These are phyloP conservation scores for Salix brachista DNA, from an alignment of 345 rosid genomes.

Conservation along the genomic window DNA sequence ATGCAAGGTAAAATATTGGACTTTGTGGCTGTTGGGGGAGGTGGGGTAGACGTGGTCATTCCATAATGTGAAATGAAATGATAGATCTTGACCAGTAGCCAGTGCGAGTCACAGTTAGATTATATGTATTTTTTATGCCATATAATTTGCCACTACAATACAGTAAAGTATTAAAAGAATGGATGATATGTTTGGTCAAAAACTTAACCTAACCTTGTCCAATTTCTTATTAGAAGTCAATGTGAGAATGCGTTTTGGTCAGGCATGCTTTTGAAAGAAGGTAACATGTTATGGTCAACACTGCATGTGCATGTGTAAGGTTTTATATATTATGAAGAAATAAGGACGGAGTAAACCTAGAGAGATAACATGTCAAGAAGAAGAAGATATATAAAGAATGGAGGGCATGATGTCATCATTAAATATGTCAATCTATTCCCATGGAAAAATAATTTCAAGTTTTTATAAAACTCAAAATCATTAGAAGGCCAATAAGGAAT, in stretches of 20 bases:
- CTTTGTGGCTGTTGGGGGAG: slow-evolving; percentile 38
- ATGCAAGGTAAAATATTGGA: slow-evolving; percentile 15
- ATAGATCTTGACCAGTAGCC: slow-evolving; percentile 43
- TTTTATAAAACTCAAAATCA: background rate
- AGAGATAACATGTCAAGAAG: slow-evolving; percentile 4
- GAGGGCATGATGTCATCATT: slow-evolving; percentile 4
- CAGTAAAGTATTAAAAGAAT: slow-evolving; percentile 4
- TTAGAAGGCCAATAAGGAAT: slow-evolving; percentile 7
- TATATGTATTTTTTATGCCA: slow-evolving; percentile 19
- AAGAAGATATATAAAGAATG: slow-evolving; percentile 1
- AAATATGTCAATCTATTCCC: background rate
- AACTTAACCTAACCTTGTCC: slow-evolving; percentile 29
- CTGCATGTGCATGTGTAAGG: slow-evolving; percentile 49
- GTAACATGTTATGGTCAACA: slow-evolving; percentile 71
- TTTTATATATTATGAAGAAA: slow-evolving; percentile 4
- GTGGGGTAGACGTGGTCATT: slow-evolving; percentile 38
- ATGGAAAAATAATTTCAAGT: slow-evolving; percentile 10
- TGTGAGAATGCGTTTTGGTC: slow-evolving; percentile 34
- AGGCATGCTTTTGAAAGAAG: slow-evolving; percentile 51
- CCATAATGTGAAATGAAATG: slow-evolving; percentile 32
- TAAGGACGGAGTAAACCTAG: slow-evolving; percentile 9
- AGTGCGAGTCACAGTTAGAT: slow-evolving; percentile 21
- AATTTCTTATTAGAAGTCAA: slow-evolving; percentile 42
- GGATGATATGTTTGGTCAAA: slow-evolving; percentile 47
- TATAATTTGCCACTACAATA: slow-evolving; percentile 15